Base-by-base conservation (phyloP, 139 green algal genomes). In the Parachlorella kessleri region DNA sequence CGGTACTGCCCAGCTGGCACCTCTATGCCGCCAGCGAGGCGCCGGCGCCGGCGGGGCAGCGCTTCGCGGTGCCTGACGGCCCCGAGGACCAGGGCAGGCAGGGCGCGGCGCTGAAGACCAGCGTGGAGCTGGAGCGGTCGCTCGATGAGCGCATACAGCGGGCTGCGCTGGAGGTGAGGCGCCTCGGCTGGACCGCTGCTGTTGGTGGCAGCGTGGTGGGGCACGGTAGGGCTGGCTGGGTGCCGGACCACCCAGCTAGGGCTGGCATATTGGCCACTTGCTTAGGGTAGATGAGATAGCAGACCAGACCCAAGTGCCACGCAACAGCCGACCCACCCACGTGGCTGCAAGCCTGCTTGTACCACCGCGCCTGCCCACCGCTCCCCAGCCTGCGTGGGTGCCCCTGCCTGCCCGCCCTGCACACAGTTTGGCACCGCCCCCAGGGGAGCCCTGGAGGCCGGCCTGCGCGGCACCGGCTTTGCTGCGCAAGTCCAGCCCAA, bases 81-180 rank as follows among this genome's bases (percentile, higher is more conserved):
- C n/a, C n/a, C 14, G 48, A 81, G 35, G 42, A 66, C 41, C 33
- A 72, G 74, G 36, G n/a, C n/a, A 63, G 66, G 40, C 75, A 9
- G 66, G 36, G 30, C 39, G 32, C 30, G n/a, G 23, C 26, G 21
- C 65, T 74, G 10, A 48, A 42, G 65, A 30, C 75, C 1, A 40
- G 4, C 6, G 6, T 32, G 35, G 65, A 80, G 2, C 75, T 80
- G 0, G 75, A 73, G 10, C 37, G 28, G 30, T 38, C 66, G 6
- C 75, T 75, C 4, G 38, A 63, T 35, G 75, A 66, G 40, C 66
- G 66, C 2, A 26, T 64, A 28, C 1, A 42, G 28, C 66, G 55
- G 42, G 33, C 30, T 2, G 66, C 38, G 28, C 10, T 74, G 3
- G 75, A 74, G 66, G 66, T 42, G 26, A 66, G 40, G 36, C 75